These are phyloP conservation scores for Mucuna pruriens DNA, from an alignment of 306 rosid species.

Conservation along the genomic window DNA sequence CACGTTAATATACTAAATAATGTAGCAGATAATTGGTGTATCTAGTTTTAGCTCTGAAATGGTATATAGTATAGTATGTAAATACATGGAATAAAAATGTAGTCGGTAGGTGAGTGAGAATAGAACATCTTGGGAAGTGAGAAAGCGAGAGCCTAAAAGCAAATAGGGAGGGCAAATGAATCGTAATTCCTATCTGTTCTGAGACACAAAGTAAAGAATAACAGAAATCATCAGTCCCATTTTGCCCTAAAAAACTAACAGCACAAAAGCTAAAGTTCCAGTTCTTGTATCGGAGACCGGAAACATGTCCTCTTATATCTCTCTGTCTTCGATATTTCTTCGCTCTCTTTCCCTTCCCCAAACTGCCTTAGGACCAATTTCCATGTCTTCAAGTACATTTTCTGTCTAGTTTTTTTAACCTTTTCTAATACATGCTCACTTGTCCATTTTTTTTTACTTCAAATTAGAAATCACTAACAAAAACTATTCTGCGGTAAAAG, in stretches of 20 bases:
- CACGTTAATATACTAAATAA: background rate
- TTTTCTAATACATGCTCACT: slow-evolving; percentile 7
- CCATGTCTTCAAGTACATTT: slow-evolving; percentile 14
- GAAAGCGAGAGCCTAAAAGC: slow-evolving; percentile 67
- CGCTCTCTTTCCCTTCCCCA: slow-evolving; percentile 21
- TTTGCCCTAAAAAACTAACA: slow-evolving; percentile 61
- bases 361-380: background rate
- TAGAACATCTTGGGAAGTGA: slow-evolving; percentile 90
- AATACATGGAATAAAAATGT: slow-evolving; percentile 23
- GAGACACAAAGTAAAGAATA: slow-evolving; percentile 70
- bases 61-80: background rate
- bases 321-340: background rate
- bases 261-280: slow-evolving; percentile 84
- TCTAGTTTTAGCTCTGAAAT: background rate
- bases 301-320: slow-evolving; percentile 61
- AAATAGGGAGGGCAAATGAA: slow-evolving; percentile 57
- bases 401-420: background rate
- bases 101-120: slow-evolving; percentile 47
- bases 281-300: slow-evolving; percentile 97
- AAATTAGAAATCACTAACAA: background rate
- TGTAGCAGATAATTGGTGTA: background rate
- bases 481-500: background rate
- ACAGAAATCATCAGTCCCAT: slow-evolving; percentile 65
- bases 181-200: slow-evolving; percentile 68
- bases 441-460: background rate